Percentiles rank a stretch among this genome's conserved stretches.
Conservation (phyloP, 1,284 basidiomycete species). For the Moesziomyces sp. region DNA sequence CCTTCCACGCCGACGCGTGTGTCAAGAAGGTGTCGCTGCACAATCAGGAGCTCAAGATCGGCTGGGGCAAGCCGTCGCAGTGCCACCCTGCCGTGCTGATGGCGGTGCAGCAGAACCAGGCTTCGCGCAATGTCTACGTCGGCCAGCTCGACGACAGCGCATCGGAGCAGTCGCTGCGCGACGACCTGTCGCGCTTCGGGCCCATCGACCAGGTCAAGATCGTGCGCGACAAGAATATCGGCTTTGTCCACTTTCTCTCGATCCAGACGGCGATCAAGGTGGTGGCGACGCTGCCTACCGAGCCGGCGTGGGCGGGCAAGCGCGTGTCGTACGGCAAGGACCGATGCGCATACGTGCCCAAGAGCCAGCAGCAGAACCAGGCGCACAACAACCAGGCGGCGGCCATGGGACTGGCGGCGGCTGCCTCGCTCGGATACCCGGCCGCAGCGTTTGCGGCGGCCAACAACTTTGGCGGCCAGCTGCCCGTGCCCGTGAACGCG, state of each 20-base stretch:
- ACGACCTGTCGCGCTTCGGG: slow-evolving; percentile 62
- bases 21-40: slow-evolving; percentile 65
- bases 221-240: slow-evolving; percentile 66
- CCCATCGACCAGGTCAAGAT: slow-evolving; percentile 68
- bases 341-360: slow-evolving; percentile 66
- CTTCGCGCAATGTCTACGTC: slow-evolving; percentile 65
- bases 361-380: slow-evolving; percentile 67
- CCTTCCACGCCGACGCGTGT: slow-evolving; percentile 66
- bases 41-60: slow-evolving; percentile 67
- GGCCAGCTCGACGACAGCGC: slow-evolving; percentile 61
- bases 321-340: slow-evolving; percentile 67
- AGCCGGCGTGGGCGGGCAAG: slow-evolving; percentile 61
- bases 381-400: slow-evolving; percentile 67
- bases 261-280: slow-evolving; percentile 66
- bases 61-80: slow-evolving; percentile 66
- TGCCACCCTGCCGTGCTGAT: slow-evolving; percentile 60
- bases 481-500: not conserved
- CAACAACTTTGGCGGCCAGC: slow-evolving; percentile 7
- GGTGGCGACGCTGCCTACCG: slow-evolving; percentile 59
- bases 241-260: slow-evolving; percentile 66
- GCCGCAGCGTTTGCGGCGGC: slow-evolving; percentile 48
- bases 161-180: slow-evolving; percentile 60
- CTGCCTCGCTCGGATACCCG: slow-evolving; percentile 65
- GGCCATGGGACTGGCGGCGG: slow-evolving; percentile 65
- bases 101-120: slow-evolving; percentile 66